phyloP scores from a whole-genome alignment of 805 yeast species.

The Suhomyces pyralidae region DNA sequence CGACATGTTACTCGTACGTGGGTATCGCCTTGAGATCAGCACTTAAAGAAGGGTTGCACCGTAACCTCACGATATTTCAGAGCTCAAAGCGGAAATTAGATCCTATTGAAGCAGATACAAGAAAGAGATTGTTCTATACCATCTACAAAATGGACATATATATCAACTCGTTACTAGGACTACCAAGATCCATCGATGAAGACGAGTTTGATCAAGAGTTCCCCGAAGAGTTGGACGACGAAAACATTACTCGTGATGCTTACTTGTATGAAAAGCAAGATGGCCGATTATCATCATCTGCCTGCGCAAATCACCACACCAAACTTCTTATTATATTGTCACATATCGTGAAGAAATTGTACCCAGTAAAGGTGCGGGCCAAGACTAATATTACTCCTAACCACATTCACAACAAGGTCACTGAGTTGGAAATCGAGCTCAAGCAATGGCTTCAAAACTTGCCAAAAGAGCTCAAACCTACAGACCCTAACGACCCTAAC shows the following conservation, averaged over 20 bases:
- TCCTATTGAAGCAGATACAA: slow-evolving; percentile 77
- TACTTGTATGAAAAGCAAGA: slow-evolving; percentile 48
- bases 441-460: slow-evolving; percentile 68
- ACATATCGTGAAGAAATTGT: slow-evolving; percentile 66
- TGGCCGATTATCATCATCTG: slow-evolving; percentile 62
- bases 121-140: slow-evolving; percentile 86
- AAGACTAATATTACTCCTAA: slow-evolving; percentile 24
- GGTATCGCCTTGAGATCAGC: slow-evolving; percentile 86
- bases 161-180: slow-evolving; percentile 80
- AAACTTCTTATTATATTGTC: slow-evolving; percentile 66
- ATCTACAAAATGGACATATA: slow-evolving; percentile 88
- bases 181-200: slow-evolving; percentile 73
- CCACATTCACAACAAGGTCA: slow-evolving; percentile 46
- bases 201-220: slow-evolving; percentile 85
- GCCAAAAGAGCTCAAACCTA: slow-evolving; percentile 71
- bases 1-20: slow-evolving; percentile 85
- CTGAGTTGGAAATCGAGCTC: slow-evolving; percentile 64
- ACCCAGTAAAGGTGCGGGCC: slow-evolving; percentile 59
- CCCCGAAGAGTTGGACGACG: slow-evolving; percentile 84
- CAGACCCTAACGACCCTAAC: slow-evolving; percentile 47
- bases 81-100: slow-evolving; percentile 52
- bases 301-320: slow-evolving; percentile 84
- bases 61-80: slow-evolving; percentile 53
- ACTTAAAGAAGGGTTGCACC: slow-evolving; percentile 75
- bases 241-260: slow-evolving; percentile 69